Conservation (phyloP, 2,329 filamentous ascomycete species). For the Pseudogymnoascus sp. region DNA sequence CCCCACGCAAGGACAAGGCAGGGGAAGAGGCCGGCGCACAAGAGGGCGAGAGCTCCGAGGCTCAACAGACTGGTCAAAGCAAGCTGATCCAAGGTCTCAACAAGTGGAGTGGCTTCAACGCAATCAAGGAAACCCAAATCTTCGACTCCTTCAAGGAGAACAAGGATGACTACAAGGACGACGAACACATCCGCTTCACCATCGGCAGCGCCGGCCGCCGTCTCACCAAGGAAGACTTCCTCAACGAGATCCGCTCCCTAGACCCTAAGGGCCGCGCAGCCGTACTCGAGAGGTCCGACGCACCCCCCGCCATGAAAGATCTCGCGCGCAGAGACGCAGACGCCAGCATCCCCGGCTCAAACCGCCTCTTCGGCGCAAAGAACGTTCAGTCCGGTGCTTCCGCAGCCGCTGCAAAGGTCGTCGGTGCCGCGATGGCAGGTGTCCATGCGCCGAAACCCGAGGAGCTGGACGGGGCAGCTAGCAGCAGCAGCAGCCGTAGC, state of each 20-base stretch:
- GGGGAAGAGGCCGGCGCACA: slow-evolving; percentile 35
- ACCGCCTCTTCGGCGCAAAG: slow-evolving; percentile 33
- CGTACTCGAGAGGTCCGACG: slow-evolving; percentile 24
- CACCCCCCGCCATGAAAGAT: slow-evolving; percentile 24
- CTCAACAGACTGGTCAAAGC: slow-evolving; percentile 12
- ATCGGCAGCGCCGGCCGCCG: slow-evolving; percentile 65
- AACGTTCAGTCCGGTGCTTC: slow-evolving; percentile 14
- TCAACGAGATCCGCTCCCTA: slow-evolving; percentile 64
- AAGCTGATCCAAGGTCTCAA: slow-evolving; percentile 6
- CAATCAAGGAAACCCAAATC: slow-evolving; percentile 14
- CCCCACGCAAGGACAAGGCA: slow-evolving; percentile 36
- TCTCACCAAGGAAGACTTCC: slow-evolving; percentile 76
- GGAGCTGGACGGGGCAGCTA: not conserved
- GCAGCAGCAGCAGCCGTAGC: not conserved
- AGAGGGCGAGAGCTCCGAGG: slow-evolving; percentile 31
- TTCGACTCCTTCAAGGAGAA: slow-evolving; percentile 15
- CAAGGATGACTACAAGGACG: slow-evolving; percentile 51
- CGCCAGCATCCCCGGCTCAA: slow-evolving; percentile 19
- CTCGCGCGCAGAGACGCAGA: slow-evolving; percentile 25
- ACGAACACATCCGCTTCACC: slow-evolving; percentile 67
- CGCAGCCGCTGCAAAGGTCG: slow-evolving; percentile 13
- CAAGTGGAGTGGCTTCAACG: slow-evolving; percentile 23
- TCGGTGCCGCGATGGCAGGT: slow-evolving; percentile 20
- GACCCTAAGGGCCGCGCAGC: slow-evolving; percentile 51
- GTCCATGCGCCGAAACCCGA: slow-evolving; percentile 10